Base-by-base conservation (phyloP, 1,139 yeast genomes). In the Meyerozyma carpophila region DNA sequence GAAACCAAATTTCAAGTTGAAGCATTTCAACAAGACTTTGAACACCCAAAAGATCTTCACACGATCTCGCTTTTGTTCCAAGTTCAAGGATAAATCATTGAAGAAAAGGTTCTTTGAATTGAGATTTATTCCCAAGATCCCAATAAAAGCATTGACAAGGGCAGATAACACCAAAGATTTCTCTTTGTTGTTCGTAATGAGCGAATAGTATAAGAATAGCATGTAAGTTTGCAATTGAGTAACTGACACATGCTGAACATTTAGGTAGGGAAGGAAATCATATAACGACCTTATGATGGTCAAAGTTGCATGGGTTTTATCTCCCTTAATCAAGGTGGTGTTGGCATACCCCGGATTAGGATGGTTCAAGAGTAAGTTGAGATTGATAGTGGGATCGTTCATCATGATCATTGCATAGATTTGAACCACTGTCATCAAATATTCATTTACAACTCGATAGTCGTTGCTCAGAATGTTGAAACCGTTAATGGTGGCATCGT, bases 41-140 rank as follows among this genome's bases (percentile, higher is more conserved):
- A 75, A 79, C 20, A 75, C 77, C 87, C 87, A 81, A 51, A 77
- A 81, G 18, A 79, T 64, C 54, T 79, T 81, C 16, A 81, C 76
- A 53, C 86, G 63, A 47, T 76, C 76, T 44, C 79, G 62, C 49
- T 66, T 60, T 51, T 73, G 70, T 41, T 63, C 64, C 34, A 66
- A 50, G 21, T 56, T 55, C 37, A 72, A 61, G 8, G 74, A 61
- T 44, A 72, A 64, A 54, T 73, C 78, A 49, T 73, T 72, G 57
- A 73, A 73, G 47, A 73, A 72, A 25, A 75, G 56, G 47, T 71
- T 71, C 39, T 73, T 72, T 32, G 72, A 64, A 50, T 73, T 73
- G 44, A 73, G 61, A 51, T 74, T 74, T 38, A 75, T 69, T 7
- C 79, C 79, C 47, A 74, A 56, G 18, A 70, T 65, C 25, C 78